A percentile compares a stretch with the other conserved stretches of the same genome.
Evolutionary conservation across 257 asterid genomes (phyloP).

Genomic region (Nicotiana sylvestris): DNA sequence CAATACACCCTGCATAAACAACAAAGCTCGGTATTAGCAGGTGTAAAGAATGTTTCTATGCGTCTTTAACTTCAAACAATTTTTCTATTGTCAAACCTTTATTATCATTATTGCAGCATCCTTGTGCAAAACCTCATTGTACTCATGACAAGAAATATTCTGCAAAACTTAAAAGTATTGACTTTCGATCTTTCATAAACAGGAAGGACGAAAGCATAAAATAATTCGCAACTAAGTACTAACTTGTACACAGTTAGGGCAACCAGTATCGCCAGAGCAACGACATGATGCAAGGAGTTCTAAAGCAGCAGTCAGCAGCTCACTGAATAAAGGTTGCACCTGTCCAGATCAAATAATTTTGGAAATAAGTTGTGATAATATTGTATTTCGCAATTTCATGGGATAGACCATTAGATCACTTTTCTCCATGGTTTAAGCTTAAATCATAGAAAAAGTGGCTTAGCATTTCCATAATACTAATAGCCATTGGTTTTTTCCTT

Average conservation of each 20-base stretch:
- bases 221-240: constrained; percentile 12
- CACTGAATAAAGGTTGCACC: constrained; percentile 72
- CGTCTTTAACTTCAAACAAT: background rate
- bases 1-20: constrained; percentile 57
- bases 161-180: constrained; percentile 17
- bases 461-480: background rate
- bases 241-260: constrained; percentile 91
- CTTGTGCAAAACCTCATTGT: constrained; percentile 88
- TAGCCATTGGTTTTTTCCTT: background rate
- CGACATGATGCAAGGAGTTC: constrained; percentile 76
- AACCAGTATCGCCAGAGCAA: constrained; percentile 78
- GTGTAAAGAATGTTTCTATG: background rate
- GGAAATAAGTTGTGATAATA: background rate
- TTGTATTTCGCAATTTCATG: background rate
- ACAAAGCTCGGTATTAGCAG: constrained; percentile 7
- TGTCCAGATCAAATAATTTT: constrained; percentile 20
- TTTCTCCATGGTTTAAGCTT: background rate
- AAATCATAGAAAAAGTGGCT: background rate
- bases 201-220: background rate
- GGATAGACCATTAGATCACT: background rate
- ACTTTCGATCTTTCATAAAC: background rate
- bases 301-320: constrained; percentile 71
- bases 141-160: constrained; percentile 70
- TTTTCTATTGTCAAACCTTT: constrained; percentile 41
- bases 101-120: constrained; percentile 84